Evolutionary conservation across 129 eudicot genomes (phyloP).

Genomic region (Dittrichia graveolens): DNA sequence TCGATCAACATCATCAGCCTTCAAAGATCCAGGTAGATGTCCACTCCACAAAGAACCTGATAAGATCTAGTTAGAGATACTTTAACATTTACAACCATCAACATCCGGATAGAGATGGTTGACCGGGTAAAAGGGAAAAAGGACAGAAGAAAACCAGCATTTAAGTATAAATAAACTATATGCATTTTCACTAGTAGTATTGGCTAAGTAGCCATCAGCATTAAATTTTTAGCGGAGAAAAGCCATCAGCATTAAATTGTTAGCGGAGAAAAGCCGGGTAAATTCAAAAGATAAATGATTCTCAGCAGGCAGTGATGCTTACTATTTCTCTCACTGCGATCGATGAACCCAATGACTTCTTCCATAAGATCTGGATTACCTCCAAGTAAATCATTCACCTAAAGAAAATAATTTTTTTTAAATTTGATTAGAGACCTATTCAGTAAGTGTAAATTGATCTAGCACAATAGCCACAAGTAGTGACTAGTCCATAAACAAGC

Average conservation of each 20-base stretch:
- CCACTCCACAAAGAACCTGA: constrained; percentile 62
- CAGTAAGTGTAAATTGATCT: background rate
- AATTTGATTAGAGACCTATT: constrained; percentile 6
- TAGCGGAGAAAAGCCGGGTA: background rate
- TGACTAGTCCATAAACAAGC: no score
- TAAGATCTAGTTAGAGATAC: constrained; percentile 16
- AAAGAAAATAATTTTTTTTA: constrained; percentile 19
- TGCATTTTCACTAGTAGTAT: constrained; percentile 35
- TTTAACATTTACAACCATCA: constrained; percentile 17
- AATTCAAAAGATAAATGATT: constrained; percentile 9
- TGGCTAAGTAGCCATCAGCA: no score
- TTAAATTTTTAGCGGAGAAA: background rate
- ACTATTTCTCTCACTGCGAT: constrained; percentile 67
- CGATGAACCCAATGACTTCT: constrained; percentile 61
- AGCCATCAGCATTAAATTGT: background rate
- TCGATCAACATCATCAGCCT: constrained; percentile 52
- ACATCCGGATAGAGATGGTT: constrained; percentile 23
- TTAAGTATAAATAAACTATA: background rate
- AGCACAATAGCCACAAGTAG: background rate
- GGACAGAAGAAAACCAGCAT: background rate
- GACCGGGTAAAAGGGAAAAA: background rate
- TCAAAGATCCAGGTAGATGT: constrained; percentile 39
- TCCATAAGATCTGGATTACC: constrained; percentile 69
- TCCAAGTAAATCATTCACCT: constrained; percentile 71
- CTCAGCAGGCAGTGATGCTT: constrained; percentile 30